A percentile compares a stretch with the other conserved stretches of the same genome.
Conservation (phyloP, 1,139 yeast genomes). For the Sugiyamaella novakii region DNA sequence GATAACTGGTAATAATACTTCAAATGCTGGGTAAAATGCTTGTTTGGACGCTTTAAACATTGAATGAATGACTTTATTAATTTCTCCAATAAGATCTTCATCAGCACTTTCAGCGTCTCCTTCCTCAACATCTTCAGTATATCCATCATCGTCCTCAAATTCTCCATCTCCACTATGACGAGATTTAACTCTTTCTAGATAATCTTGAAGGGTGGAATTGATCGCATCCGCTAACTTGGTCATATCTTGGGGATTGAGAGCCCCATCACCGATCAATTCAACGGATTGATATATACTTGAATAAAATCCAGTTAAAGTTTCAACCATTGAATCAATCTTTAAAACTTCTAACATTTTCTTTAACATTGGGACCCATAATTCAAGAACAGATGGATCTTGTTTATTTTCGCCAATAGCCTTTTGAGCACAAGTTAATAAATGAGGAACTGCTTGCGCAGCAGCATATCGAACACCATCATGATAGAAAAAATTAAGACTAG, state of each 20-base stretch:
- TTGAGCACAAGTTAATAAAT: conserved; percentile 58
- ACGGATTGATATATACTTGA: conserved; percentile 70
- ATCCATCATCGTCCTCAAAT: conserved; percentile 57
- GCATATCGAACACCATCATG: conserved; percentile 95
- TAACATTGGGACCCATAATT: conserved; percentile 73
- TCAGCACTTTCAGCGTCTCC: conserved; percentile 89
- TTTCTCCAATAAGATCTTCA: conserved; percentile 84
- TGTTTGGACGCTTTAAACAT: conserved; percentile 66
- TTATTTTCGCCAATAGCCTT: conserved; percentile 34
- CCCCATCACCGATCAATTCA: conserved; percentile 61
- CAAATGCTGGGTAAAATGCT: conserved; percentile 67
- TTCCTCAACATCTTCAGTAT: conserved; percentile 64
- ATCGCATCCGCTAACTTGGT: conserved; percentile 61
- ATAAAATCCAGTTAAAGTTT: conserved; percentile 76
- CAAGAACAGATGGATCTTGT: conserved; percentile 51
- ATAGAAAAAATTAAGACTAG: conserved; percentile 85
- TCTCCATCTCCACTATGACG: conserved; percentile 73
- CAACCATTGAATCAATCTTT: conserved; percentile 80
- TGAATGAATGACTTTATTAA: conserved; percentile 74
- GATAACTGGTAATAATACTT: conserved; percentile 43
- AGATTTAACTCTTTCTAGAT: conserved; percentile 68
- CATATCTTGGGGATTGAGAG: conserved; percentile 60
- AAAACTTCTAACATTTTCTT: conserved; percentile 69
- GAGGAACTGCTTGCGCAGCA: conserved; percentile 82
- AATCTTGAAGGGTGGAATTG: conserved; percentile 63